A percentile compares a stretch with the other conserved stretches of the same genome.
These are phyloP conservation scores for Linnemannia hyalina DNA, from an alignment of 192 early-diverging fungal genomes.

Conservation along the genomic window DNA sequence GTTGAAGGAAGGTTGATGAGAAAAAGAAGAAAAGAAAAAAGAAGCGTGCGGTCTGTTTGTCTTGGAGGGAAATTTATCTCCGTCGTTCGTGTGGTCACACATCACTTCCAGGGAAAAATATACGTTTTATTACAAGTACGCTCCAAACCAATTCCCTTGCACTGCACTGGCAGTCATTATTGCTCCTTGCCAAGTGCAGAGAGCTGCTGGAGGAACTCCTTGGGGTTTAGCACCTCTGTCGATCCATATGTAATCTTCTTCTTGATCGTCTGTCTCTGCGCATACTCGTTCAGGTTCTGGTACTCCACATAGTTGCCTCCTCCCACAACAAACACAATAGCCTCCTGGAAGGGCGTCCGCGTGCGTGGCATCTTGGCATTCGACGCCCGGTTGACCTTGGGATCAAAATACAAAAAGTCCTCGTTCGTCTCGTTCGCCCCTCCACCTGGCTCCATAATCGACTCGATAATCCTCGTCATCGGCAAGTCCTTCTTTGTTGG, in stretches of 20 bases:
- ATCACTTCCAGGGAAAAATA: neutral
- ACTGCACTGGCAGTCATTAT: neutral
- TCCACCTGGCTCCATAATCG: conserved; percentile 82
- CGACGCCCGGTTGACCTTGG: conserved; percentile 73
- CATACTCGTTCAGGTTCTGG: conserved; percentile 94
- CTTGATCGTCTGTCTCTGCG: conserved; percentile 65
- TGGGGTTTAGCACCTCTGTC: conserved; percentile 89
- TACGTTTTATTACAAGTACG: neutral
- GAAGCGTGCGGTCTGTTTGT: neutral
- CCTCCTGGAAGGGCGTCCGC: conserved; percentile 81
- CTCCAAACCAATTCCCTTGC: neutral
- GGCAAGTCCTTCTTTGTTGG: conserved; percentile 92
- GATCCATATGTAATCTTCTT: conserved; percentile 95
- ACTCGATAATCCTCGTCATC: conserved; percentile 86
- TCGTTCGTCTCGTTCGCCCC: conserved; percentile 71
- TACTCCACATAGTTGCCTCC: conserved; percentile 99
- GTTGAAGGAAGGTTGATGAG: neutral
- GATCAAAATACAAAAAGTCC: conserved; percentile 93
- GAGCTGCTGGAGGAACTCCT: conserved; percentile 86
- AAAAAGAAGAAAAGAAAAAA: neutral
- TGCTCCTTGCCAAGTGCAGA: conserved; percentile 69
- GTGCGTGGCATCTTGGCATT: conserved; percentile 63
- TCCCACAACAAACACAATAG: conserved; percentile 97
- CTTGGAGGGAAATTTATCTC: too few relatives aligned
- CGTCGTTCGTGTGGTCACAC: neutral